phyloP scores from a whole-genome alignment of 202 grass and related monocot species.

The Musa balbisiana region DNA sequence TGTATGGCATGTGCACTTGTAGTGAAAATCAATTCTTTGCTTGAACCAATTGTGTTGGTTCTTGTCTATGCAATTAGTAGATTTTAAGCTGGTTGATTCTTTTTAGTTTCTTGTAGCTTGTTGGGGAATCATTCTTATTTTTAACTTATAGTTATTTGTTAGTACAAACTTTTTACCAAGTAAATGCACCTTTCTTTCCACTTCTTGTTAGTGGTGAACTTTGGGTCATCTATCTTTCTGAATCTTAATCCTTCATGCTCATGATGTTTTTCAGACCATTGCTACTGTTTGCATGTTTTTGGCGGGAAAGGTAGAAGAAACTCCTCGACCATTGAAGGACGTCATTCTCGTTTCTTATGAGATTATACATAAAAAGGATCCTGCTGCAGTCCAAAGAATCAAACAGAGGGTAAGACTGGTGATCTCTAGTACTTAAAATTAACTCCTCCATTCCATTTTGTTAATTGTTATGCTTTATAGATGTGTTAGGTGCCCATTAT shows the following conservation, averaged over 20 bases:
- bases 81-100: not conserved
- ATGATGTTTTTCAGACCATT: slow-evolving; percentile 37
- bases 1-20: not conserved
- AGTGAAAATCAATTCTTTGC: not conserved
- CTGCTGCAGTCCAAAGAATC: slow-evolving; percentile 49
- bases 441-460: not conserved
- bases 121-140: not conserved
- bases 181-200: no score
- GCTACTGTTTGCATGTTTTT: slow-evolving; percentile 64
- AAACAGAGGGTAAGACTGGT: slow-evolving; percentile 29
- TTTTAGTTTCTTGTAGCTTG: no score
- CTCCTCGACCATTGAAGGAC: slow-evolving; percentile 26
- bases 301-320: slow-evolving; percentile 63
- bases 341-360: slow-evolving; percentile 39
- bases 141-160: no score
- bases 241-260: not conserved
- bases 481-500: not conserved
- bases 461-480: not conserved
- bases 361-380: slow-evolving; percentile 46
- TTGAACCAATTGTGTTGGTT: not conserved
- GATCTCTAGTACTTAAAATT: no score
- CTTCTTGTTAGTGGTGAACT: no score
- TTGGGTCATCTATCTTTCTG: not conserved
- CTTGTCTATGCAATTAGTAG: not conserved
- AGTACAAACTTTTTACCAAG: no score